Conservation (phyloP, 768 basidiomycete genomes). For the Calocybe indica region DNA sequence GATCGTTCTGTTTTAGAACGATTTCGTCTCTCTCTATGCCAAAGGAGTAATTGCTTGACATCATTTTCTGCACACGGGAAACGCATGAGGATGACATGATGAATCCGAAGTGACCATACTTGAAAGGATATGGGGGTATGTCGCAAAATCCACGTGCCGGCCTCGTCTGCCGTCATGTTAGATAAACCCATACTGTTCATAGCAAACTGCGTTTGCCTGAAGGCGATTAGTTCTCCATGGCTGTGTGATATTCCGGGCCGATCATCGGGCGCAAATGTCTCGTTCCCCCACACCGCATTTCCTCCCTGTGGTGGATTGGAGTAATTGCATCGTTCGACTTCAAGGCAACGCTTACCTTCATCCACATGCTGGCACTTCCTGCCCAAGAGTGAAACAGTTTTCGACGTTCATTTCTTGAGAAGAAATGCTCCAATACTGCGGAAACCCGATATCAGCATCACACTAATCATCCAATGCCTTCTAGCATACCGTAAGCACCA, state of each 20-base stretch:
- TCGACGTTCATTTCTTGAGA: constrained; percentile 84
- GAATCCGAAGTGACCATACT: constrained; percentile 26
- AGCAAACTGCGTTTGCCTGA: constrained; percentile 34
- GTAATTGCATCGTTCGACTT: background rate
- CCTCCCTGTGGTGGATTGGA: constrained; percentile 53
- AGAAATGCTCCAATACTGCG: constrained; percentile 79
- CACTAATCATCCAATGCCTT: background rate
- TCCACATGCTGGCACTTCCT: constrained; percentile 90
- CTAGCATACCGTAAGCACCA: constrained; percentile 61
- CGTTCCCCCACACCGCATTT: constrained; percentile 77
- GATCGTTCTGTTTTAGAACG: constrained; percentile 56
- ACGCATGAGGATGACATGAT: constrained; percentile 1
- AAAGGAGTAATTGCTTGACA: constrained; percentile 79
- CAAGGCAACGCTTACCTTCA: constrained; percentile 56
- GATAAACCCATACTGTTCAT: background rate
- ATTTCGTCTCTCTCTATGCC: constrained; percentile 78
- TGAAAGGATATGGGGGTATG: constrained; percentile 83
- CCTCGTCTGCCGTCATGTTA: constrained; percentile 81
- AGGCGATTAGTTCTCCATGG: constrained; percentile 81
- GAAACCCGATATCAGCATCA: background rate
- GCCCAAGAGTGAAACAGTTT: constrained; percentile 93
- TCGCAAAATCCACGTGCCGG: constrained; percentile 72
- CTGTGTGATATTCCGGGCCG: constrained; percentile 42
- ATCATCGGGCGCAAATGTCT: constrained; percentile 77
- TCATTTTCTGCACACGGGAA: constrained; percentile 57